These are phyloP conservation scores for Cordyceps farinosa DNA, from an alignment of 2,329 filamentous ascomycete genomes.

Conservation along the genomic window DNA sequence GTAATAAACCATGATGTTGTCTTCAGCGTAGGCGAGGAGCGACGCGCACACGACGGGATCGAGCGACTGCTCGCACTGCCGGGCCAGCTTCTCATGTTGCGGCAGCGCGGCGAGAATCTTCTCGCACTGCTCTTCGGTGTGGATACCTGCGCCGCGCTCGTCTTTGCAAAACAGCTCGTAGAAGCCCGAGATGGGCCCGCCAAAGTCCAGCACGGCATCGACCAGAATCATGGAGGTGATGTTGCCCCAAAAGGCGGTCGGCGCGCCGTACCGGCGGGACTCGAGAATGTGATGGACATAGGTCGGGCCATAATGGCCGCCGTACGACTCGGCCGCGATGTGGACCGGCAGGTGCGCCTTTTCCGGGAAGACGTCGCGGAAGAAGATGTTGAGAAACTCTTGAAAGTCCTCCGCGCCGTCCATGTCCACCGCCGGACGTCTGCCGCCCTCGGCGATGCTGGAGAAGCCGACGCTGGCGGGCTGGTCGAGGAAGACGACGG, in stretches of 20 bases:
- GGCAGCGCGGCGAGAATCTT: constrained; percentile 39
- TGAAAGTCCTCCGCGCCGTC: constrained; percentile 46
- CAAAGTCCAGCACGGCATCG: constrained; percentile 20
- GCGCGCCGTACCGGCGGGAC: constrained; percentile 13
- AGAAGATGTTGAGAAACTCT: constrained; percentile 46
- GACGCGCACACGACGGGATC: constrained; percentile 69
- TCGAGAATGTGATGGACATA: constrained; percentile 22
- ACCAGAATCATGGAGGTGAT: constrained; percentile 50
- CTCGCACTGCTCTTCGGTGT: constrained; percentile 23
- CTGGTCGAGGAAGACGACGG: constrained; percentile 44
- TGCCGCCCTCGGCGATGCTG: constrained; percentile 28
- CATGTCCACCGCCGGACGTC: constrained; percentile 36
- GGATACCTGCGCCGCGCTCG: constrained; percentile 18
- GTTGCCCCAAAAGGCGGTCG: constrained; percentile 49
- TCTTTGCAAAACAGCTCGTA: constrained; percentile 22
- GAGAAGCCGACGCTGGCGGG: constrained; percentile 60
- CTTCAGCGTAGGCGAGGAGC: background rate
- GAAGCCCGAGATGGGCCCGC: constrained; percentile 9
- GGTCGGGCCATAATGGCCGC: constrained; percentile 37
- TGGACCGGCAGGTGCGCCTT: constrained; percentile 37
- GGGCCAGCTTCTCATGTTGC: constrained; percentile 39
- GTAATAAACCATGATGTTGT: constrained; percentile 30
- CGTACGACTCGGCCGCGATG: constrained; percentile 42
- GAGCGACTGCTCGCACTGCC: constrained; percentile 79
- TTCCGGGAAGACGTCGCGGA: constrained; percentile 40